Evolutionary conservation across 495 filamentous ascomycete species (phyloP).

Genomic region (Tetracladium setigerum): DNA sequence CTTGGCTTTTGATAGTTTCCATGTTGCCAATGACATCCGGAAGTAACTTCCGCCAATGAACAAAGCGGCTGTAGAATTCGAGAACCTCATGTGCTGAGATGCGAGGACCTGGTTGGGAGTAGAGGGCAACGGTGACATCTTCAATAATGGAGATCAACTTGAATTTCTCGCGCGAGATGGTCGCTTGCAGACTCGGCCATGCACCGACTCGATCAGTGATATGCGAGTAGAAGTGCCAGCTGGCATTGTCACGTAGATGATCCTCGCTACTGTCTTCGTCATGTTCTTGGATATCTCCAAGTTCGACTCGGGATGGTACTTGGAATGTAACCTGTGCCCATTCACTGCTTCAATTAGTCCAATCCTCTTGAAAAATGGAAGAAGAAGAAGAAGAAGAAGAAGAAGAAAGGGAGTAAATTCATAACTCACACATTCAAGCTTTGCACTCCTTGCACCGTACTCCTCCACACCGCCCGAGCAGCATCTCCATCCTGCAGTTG

Average conservation of each 20-base stretch:
- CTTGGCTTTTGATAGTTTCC: conserved; percentile 18
- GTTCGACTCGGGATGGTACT: conserved; percentile 5
- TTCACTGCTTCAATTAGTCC: conserved; percentile 16
- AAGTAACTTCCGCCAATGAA: conserved; percentile 26
- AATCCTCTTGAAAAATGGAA: neutral
- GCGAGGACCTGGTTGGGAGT: conserved; percentile 20
- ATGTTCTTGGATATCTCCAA: neutral
- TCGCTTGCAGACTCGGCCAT: conserved; percentile 15
- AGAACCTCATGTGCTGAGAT: conserved; percentile 23
- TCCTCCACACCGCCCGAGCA: conserved; percentile 14
- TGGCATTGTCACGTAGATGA: conserved; percentile 7
- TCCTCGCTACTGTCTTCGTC: conserved; percentile 8
- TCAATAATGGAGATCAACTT: conserved; percentile 27
- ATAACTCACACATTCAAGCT: conserved; percentile 20
- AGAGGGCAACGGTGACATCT: conserved; percentile 25
- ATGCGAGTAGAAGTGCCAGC: conserved; percentile 19
- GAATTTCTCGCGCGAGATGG: conserved; percentile 22
- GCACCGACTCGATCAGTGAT: conserved; percentile 12
- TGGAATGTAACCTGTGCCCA: conserved; percentile 22
- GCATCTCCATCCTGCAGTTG: conserved; percentile 4
- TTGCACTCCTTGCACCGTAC: conserved; percentile 15
- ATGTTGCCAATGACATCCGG: conserved; percentile 22
- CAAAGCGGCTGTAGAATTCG: conserved; percentile 20
- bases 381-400: neutral
- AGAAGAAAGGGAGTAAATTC: neutral